Conservation (phyloP, 2,329 filamentous ascomycete species). For the Aspergillus oerlinghausenensis region DNA sequence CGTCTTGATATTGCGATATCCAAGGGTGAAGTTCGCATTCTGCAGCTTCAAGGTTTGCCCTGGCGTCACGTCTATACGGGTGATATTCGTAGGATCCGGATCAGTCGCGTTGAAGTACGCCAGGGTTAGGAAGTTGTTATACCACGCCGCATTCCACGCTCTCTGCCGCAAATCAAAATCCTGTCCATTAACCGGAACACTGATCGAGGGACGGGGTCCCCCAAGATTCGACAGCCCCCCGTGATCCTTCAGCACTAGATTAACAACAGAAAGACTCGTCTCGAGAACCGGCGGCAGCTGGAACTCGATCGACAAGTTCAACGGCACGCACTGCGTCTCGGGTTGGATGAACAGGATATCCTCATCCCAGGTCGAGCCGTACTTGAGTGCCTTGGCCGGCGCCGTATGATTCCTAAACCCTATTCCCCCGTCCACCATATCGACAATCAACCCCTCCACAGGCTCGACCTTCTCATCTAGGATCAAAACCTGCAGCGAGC, state of each 20-base stretch:
- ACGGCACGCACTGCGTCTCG: constrained; percentile 42
- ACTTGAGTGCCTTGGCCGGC: constrained; percentile 25
- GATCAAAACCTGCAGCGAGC: constrained; percentile 27
- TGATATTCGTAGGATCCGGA: constrained; percentile 28
- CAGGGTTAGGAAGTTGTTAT: constrained; percentile 40
- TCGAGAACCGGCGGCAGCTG: constrained; percentile 15
- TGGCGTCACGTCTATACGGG: not conserved
- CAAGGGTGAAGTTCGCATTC: constrained; percentile 19
- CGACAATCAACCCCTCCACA: constrained; percentile 45
- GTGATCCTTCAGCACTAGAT: constrained; percentile 37
- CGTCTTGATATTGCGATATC: constrained; percentile 3
- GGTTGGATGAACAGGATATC: constrained; percentile 48
- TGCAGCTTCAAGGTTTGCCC: not conserved
- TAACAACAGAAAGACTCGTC: constrained; percentile 1
- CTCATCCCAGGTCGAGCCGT: constrained; percentile 44
- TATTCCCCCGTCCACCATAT: constrained; percentile 39
- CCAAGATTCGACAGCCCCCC: constrained; percentile 43
- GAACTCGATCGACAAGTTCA: constrained; percentile 40
- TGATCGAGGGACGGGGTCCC: constrained; percentile 27
- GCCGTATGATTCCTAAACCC: constrained; percentile 46
- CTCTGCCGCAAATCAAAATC: constrained; percentile 36
- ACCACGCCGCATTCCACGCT: constrained; percentile 43
- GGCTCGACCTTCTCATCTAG: constrained; percentile 29
- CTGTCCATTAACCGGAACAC: constrained; percentile 28
- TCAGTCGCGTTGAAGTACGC: constrained; percentile 39